phyloP scores from a whole-genome alignment of 2,329 filamentous ascomycete species.

The Aspergillus spinulosporus region DNA sequence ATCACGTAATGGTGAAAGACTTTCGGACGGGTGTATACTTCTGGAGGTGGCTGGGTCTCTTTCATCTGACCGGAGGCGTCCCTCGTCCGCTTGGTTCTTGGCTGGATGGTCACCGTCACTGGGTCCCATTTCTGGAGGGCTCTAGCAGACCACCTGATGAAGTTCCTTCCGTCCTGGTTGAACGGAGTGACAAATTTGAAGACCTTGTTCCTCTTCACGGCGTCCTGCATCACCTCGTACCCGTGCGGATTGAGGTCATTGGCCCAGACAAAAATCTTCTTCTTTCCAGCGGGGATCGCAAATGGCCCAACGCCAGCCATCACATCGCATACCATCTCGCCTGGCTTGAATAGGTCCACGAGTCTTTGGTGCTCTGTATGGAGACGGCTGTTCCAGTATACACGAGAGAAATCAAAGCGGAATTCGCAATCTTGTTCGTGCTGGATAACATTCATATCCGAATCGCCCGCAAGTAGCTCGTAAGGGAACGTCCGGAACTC shows the following conservation, averaged over 20 bases:
- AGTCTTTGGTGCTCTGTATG: conserved; percentile 85
- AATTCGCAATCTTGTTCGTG: conserved; percentile 84
- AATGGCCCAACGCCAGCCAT: conserved; percentile 98
- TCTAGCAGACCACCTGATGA: conserved; percentile 72
- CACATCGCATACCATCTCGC: conserved; percentile 90
- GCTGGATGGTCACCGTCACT: conserved; percentile 54
- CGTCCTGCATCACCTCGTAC: conserved; percentile 68
- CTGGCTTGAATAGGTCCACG: conserved; percentile 71
- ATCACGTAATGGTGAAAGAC: conserved; percentile 94
- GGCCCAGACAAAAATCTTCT: conserved; percentile 88
- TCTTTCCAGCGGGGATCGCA: conserved; percentile 86
- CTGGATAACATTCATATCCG: conserved; percentile 80
- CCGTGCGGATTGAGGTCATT: conserved; percentile 97
- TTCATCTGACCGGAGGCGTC: conserved; percentile 32
- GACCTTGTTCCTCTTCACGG: conserved; percentile 78
- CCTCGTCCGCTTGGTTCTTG: conserved; percentile 40
- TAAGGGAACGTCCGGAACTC: conserved; percentile 91
- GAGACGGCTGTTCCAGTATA: conserved; percentile 96
- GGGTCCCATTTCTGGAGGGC: conserved; percentile 50
- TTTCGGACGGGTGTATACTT: conserved; percentile 53
- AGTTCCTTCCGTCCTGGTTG: conserved; percentile 77
- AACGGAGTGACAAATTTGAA: conserved; percentile 71
- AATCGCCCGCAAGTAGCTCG: conserved; percentile 79
- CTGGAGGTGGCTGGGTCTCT: conserved; percentile 26
- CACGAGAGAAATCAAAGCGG: conserved; percentile 88